Conservation (phyloP, 2,329 filamentous ascomycete genomes). For the Alternaria sp. region DNA sequence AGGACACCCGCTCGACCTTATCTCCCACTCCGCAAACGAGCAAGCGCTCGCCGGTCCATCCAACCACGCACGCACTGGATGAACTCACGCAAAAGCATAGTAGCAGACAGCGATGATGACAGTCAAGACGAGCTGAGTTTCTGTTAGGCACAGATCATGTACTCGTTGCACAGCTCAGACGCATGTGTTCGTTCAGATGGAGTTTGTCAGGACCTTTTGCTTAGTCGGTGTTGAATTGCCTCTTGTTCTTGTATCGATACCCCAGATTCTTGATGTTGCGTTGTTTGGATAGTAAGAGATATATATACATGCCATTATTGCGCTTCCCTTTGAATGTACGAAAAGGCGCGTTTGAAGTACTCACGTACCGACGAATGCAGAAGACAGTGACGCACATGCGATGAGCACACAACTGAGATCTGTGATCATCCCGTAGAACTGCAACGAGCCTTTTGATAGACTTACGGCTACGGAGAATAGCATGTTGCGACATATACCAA, state of each 20-base stretch:
- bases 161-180: neutral
- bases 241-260: neutral
- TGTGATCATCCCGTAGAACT: rapidly evolving
- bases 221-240: neutral
- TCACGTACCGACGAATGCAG: too few relatives aligned
- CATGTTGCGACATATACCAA: neutral
- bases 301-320: neutral
- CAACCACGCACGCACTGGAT: constrained; percentile 16
- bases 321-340: rapidly evolving
- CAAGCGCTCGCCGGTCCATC: neutral
- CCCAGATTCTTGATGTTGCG: neutral
- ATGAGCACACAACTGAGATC: neutral
- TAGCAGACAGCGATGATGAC: constrained; percentile 15
- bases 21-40: neutral
- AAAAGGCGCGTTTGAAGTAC: neutral
- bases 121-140: constrained; percentile 46
- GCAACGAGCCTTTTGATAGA: neutral
- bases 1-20: constrained; percentile 10
- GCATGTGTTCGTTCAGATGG: neutral
- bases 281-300: neutral
- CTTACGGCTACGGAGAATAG: neutral
- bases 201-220: neutral
- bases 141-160: constrained; percentile 19
- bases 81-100: constrained; percentile 2
- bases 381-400: neutral